Conservation (phyloP, 169 alveolate species). For the Eimeria acervulina region DNA sequence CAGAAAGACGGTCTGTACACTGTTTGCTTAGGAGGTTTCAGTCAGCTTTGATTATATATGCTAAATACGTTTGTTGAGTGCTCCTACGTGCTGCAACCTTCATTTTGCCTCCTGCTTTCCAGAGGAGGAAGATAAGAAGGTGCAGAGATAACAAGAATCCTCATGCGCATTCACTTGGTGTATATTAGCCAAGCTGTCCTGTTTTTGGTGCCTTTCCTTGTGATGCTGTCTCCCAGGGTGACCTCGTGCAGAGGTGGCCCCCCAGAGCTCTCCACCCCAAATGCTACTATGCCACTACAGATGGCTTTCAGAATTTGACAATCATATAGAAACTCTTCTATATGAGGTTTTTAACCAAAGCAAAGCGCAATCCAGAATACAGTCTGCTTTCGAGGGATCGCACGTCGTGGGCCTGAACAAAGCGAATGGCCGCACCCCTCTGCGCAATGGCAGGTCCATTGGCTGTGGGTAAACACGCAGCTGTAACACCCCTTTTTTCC, state of each 20-base stretch:
- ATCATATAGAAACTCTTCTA: no score
- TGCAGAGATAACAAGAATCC: background rate
- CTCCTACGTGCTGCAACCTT: background rate
- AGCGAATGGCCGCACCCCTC: background rate
- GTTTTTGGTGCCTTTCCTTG: background rate
- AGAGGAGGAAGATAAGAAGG: background rate
- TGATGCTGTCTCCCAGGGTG: background rate
- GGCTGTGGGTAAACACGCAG: background rate
- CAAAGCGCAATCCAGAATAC: background rate
- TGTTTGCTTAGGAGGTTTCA: background rate
- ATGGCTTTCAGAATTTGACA: no score
- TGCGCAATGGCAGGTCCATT: background rate
- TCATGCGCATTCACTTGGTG: background rate
- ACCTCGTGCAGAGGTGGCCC: background rate
- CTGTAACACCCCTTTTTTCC: background rate
- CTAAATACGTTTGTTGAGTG: background rate
- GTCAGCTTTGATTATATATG: background rate
- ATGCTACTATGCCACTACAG: no score
- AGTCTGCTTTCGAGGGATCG: background rate
- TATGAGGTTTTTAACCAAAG: background rate
- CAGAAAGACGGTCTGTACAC: background rate
- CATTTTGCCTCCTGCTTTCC: background rate
- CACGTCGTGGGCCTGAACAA: background rate
- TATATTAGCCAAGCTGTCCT: background rate
- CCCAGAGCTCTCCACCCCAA: no score